Evolutionary conservation across 1,284 basidiomycete species (phyloP).

Genomic region (Pisolithus thermaeus): DNA sequence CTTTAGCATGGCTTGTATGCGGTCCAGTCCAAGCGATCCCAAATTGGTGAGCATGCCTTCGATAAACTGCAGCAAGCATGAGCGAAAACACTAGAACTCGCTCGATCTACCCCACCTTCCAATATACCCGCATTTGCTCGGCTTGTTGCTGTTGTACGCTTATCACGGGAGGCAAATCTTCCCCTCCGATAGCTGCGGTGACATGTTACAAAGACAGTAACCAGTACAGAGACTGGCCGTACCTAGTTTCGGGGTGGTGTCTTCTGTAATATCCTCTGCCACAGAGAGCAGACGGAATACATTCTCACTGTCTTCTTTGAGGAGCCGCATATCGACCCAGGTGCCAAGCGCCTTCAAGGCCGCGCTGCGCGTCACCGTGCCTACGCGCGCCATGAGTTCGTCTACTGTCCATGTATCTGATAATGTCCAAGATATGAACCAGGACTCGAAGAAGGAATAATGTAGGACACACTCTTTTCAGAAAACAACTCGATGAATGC

Average conservation of each 20-base stretch:
- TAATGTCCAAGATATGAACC: not conserved
- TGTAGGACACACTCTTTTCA: conserved; percentile 43
- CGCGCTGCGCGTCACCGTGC: conserved; percentile 54
- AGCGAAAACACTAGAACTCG: conserved; percentile 4
- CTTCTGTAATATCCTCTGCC: conserved; percentile 37
- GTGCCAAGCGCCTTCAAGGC: conserved; percentile 72
- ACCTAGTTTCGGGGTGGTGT: conserved; percentile 30
- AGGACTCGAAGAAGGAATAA: not conserved
- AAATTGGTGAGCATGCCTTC: conserved; percentile 84
- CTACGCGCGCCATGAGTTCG: conserved; percentile 59
- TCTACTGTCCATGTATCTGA: conserved; percentile 66
- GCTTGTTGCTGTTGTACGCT: conserved; percentile 71
- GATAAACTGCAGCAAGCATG: conserved; percentile 49
- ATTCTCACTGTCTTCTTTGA: conserved; percentile 60
- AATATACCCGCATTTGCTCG: conserved; percentile 80
- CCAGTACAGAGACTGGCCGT: conserved; percentile 6
- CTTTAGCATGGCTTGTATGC: conserved; percentile 80
- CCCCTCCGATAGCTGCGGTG: conserved; percentile 24
- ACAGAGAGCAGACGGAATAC: conserved; percentile 61
- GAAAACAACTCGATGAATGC: conserved; percentile 86
- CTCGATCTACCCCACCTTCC: conserved; percentile 57
- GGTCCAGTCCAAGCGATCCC: conserved; percentile 62
- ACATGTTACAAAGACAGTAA: conserved; percentile 3
- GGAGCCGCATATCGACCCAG: conserved; percentile 79
- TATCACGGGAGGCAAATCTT: conserved; percentile 47